phyloP scores from a whole-genome alignment of 805 yeast species.

The Candida caryicola region DNA sequence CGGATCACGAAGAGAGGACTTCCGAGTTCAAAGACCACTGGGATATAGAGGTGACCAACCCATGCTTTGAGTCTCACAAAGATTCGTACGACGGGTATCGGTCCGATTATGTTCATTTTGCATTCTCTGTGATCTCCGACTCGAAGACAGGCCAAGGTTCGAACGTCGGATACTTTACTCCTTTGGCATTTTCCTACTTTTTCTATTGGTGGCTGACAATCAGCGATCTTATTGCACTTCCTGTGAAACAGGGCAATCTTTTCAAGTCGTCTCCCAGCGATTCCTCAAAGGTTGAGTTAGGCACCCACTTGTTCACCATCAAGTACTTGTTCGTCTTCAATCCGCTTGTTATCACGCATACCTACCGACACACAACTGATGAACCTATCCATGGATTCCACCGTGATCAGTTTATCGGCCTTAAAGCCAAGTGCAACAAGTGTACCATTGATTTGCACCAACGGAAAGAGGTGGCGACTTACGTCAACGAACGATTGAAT shows the following conservation, averaged over 20 bases:
- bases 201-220: slow-evolving; percentile 43
- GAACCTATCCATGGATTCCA: slow-evolving; percentile 19
- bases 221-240: slow-evolving; percentile 30
- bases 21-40: slow-evolving; percentile 58
- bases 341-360: slow-evolving; percentile 38
- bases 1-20: slow-evolving; percentile 43
- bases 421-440: slow-evolving; percentile 33
- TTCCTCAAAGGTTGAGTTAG: slow-evolving; percentile 32
- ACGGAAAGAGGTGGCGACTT: slow-evolving; percentile 33
- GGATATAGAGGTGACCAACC: slow-evolving; percentile 58
- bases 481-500: slow-evolving; percentile 36
- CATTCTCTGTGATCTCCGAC: slow-evolving; percentile 36
- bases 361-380: slow-evolving; percentile 29
- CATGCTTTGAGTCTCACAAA: slow-evolving; percentile 52
- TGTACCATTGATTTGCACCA: slow-evolving; percentile 42
- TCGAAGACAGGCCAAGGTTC: slow-evolving; percentile 28
- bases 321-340: slow-evolving; percentile 41
- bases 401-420: slow-evolving; percentile 35
- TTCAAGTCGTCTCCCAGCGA: slow-evolving; percentile 20
- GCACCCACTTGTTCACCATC: slow-evolving; percentile 39
- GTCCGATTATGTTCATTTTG: slow-evolving; percentile 71
- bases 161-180: slow-evolving; percentile 39
- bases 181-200: slow-evolving; percentile 37
- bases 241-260: slow-evolving; percentile 34
- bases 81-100: slow-evolving; percentile 83